Percentiles rank a stretch among this genome's conserved stretches.
phyloP scores from a whole-genome alignment of 2,329 filamentous ascomycete genomes.

The Dactylellina sp. region DNA sequence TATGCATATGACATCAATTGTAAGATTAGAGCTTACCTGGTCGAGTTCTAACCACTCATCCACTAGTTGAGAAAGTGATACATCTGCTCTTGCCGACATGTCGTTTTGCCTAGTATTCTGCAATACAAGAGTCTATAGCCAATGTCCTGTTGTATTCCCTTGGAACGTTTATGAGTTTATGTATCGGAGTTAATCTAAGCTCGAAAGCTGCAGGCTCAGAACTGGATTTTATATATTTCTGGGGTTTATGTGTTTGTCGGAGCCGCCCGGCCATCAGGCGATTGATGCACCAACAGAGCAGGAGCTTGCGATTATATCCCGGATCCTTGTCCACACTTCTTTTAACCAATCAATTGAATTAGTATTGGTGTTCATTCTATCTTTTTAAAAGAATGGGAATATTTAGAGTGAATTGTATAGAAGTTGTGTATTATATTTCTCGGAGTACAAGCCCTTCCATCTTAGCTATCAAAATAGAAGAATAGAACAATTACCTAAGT shows the following conservation, averaged over 20 bases:
- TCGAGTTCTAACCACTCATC: slow-evolving; percentile 60
- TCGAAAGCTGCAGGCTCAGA: too few relatives aligned
- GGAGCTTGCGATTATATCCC: slow-evolving; percentile 2
- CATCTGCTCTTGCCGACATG: slow-evolving; percentile 22
- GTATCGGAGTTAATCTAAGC: too few relatives aligned
- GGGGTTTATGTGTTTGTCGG: slow-evolving; percentile 12
- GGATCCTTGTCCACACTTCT: slow-evolving; percentile 4
- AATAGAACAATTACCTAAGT: too few relatives aligned
- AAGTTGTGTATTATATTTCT: too few relatives aligned
- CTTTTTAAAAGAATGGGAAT: too few relatives aligned
- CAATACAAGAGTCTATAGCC: neutral
- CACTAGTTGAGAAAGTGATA: slow-evolving; percentile 36
- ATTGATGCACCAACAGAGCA: slow-evolving; percentile 1
- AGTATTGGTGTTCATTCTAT: too few relatives aligned
- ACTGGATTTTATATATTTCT: neutral
- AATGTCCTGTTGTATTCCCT: too few relatives aligned
- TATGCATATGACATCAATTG: neutral
- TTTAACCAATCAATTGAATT: neutral
- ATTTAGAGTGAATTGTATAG: neutral
- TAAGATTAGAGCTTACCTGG: slow-evolving; percentile 46
- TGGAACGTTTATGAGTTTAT: too few relatives aligned
- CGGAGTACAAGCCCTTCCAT: too few relatives aligned
- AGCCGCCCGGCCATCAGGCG: slow-evolving; percentile 31
- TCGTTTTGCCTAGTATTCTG: neutral
- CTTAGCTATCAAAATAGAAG: too few relatives aligned